phyloP scores from a whole-genome alignment of 352 stramenopile genomes.

The Phytopythium vexans region DNA sequence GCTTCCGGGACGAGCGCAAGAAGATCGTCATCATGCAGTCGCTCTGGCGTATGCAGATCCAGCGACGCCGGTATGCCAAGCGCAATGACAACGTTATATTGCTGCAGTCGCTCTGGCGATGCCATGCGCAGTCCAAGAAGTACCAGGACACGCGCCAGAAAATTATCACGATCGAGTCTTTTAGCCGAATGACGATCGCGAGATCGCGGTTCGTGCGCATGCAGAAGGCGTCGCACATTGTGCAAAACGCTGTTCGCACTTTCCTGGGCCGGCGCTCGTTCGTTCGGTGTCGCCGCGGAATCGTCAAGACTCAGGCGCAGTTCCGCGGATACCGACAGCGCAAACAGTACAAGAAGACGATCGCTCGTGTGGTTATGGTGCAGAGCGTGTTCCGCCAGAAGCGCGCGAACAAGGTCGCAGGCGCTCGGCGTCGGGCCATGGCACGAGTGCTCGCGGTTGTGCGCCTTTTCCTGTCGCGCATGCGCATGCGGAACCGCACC shows the following conservation, averaged over 20 bases:
- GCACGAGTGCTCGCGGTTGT: slow-evolving; percentile 70
- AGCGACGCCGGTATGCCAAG: slow-evolving; percentile 51
- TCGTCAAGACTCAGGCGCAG: slow-evolving; percentile 69
- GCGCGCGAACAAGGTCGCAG: slow-evolving; percentile 43
- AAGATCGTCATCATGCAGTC: slow-evolving; percentile 80
- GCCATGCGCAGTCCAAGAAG: slow-evolving; percentile 43
- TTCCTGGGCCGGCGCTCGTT: slow-evolving; percentile 68
- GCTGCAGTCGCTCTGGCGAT: slow-evolving; percentile 81
- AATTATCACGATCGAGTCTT: slow-evolving; percentile 66
- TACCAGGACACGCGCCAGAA: slow-evolving; percentile 59
- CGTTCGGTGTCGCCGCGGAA: slow-evolving; percentile 50
- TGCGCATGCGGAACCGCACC: slow-evolving; percentile 80
- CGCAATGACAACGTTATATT: slow-evolving; percentile 49
- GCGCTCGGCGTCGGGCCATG: slow-evolving; percentile 58
- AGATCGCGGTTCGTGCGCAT: slow-evolving; percentile 56
- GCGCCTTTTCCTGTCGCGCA: slow-evolving; percentile 71
- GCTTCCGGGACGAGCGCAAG: slow-evolving; percentile 53
- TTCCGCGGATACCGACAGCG: slow-evolving; percentile 59
- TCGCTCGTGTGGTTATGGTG: slow-evolving; percentile 57
- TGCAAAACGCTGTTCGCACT: slow-evolving; percentile 70
- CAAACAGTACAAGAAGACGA: slow-evolving; percentile 49
- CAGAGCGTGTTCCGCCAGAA: slow-evolving; percentile 75
- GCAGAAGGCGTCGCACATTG: slow-evolving; percentile 40
- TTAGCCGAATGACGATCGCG: slow-evolving; percentile 60
- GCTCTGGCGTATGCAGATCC: slow-evolving; percentile 73